phyloP scores from a whole-genome alignment of 2,329 filamentous ascomycete genomes.

The Paecilomyces variotii region DNA sequence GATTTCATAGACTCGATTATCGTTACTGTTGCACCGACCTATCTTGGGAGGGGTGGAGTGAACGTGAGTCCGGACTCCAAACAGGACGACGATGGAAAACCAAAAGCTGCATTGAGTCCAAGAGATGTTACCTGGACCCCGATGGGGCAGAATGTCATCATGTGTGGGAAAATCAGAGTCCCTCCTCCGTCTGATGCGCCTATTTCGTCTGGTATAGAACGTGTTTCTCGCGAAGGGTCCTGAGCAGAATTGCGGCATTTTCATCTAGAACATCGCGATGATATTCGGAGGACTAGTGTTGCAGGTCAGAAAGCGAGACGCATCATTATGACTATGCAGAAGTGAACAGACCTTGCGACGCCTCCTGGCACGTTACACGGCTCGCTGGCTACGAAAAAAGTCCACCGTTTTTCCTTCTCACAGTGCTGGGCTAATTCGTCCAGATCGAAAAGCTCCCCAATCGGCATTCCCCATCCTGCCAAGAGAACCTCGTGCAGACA shows the following conservation, averaged over 20 bases:
- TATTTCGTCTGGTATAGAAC: slow-evolving; percentile 10
- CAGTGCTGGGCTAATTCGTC: slow-evolving; percentile 12
- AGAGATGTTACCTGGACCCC: slow-evolving; percentile 64
- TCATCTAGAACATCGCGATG: slow-evolving; percentile 9
- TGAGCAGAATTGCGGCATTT: not conserved
- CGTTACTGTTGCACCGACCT: slow-evolving; percentile 81
- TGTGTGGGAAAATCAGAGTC: slow-evolving; percentile 57
- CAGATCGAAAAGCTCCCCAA: slow-evolving; percentile 17
- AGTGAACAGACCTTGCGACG: not conserved
- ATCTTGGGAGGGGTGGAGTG: slow-evolving; percentile 78
- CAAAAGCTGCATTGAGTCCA: slow-evolving; percentile 57
- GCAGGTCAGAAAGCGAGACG: not conserved
- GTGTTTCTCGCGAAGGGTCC: slow-evolving; percentile 5
- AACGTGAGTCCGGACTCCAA: slow-evolving; percentile 62
- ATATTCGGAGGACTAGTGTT: slow-evolving; percentile 9
- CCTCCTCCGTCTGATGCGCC: slow-evolving; percentile 5
- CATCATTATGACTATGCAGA: not conserved
- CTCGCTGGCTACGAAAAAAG: slow-evolving; percentile 14
- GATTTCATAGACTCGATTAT: slow-evolving; percentile 68
- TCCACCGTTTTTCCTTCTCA: slow-evolving; percentile 10
- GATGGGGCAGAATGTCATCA: slow-evolving; percentile 72
- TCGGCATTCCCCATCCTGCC: slow-evolving; percentile 9
- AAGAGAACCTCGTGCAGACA: not conserved
- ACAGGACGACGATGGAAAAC: slow-evolving; percentile 41
- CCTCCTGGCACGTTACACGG: slow-evolving; percentile 11